Evolutionary conservation across 495 filamentous ascomycete species (phyloP).

Genomic region (Trichocladium antarcticum): DNA sequence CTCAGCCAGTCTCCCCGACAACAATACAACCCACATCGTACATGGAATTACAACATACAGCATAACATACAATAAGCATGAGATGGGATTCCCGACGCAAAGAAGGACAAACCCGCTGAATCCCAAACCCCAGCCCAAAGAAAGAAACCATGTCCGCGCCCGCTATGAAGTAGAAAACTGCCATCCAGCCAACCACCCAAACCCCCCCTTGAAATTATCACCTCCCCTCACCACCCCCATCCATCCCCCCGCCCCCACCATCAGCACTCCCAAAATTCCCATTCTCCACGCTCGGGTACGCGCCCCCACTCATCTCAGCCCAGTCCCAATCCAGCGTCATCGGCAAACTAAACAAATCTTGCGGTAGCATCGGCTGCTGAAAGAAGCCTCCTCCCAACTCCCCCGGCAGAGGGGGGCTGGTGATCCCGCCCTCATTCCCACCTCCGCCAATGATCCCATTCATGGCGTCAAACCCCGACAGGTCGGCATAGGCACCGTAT

Average conservation of each 20-base stretch:
- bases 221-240: not conserved
- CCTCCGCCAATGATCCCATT: no score
- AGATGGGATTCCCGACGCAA: not conserved
- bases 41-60: not conserved
- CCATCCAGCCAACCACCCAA: not conserved
- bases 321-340: conserved; percentile 98
- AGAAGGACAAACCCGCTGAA: not conserved
- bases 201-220: not conserved
- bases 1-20: no score
- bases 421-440: not conserved
- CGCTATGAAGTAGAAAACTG: not conserved
- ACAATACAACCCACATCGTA: not conserved
- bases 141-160: not conserved
- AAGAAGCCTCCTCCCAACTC: conserved; percentile 12
- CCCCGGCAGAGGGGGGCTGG: conserved; percentile 27
- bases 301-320: conserved; percentile 67
- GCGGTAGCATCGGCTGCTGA: conserved; percentile 91
- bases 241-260: not conserved
- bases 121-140: not conserved
- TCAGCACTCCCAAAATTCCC: conserved; percentile 28
- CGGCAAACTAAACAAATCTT: conserved; percentile 91
- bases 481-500: conserved; percentile 39
- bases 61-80: not conserved
- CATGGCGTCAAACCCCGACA: conserved; percentile 32
- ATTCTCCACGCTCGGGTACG: conserved; percentile 44